A percentile compares a stretch with the other conserved stretches of the same genome.
phyloP scores from a whole-genome alignment of 2,329 filamentous ascomycete species.

The Coleophoma cylindrospora region DNA sequence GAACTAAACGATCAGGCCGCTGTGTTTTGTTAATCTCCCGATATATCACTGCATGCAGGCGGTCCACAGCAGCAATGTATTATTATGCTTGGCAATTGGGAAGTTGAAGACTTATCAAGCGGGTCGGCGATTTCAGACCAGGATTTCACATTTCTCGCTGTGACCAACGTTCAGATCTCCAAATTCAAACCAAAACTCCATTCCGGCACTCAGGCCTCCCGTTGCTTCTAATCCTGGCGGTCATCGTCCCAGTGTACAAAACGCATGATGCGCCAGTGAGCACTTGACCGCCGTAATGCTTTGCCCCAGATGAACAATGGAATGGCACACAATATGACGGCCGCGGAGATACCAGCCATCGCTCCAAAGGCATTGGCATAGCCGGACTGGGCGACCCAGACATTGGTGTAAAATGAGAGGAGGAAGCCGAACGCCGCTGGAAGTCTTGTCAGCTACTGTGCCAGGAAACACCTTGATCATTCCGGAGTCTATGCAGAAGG shows the following conservation, averaged over 20 bases:
- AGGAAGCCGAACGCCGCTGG: slow-evolving; percentile 51
- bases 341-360: slow-evolving; percentile 49
- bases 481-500: no score
- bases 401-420: slow-evolving; percentile 55
- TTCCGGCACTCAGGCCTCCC: no score
- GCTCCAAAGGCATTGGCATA: slow-evolving; percentile 46
- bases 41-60: no score
- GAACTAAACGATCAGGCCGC: background rate
- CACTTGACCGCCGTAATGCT: slow-evolving; percentile 38
- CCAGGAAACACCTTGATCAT: no score
- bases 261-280: slow-evolving; percentile 41
- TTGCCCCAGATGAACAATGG: slow-evolving; percentile 49
- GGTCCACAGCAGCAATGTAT: no score
- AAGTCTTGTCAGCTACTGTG: background rate
- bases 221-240: slow-evolving; percentile 32
- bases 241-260: slow-evolving; percentile 45
- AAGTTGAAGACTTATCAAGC: no score
- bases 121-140: no score
- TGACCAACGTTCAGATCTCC: no score
- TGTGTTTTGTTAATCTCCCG: no score
- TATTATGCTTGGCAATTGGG: no score
- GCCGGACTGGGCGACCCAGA: slow-evolving; percentile 44
- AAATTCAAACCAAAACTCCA: no score
- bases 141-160: no score
- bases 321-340: slow-evolving; percentile 40